phyloP scores from a whole-genome alignment of 2,329 filamentous ascomycete species.

The Fusarium temperatum region DNA sequence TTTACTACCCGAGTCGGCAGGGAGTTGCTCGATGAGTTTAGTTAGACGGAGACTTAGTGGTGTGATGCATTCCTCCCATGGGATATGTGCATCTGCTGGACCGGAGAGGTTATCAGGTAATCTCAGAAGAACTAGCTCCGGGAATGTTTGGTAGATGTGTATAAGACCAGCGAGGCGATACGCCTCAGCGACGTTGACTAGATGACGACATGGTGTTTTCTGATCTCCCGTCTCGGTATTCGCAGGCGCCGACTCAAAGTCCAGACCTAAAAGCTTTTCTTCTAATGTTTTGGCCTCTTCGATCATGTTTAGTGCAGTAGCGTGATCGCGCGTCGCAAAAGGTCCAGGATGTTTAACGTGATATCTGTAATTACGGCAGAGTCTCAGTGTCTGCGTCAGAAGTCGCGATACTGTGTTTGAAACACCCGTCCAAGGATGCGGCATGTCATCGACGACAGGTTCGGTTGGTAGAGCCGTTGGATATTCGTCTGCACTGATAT shows the following conservation, averaged over 20 bases:
- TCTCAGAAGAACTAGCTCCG: conserved; percentile 44
- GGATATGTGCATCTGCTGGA: conserved; percentile 10
- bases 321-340: conserved; percentile 22
- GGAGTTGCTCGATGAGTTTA: conserved; percentile 45
- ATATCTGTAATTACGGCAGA: conserved; percentile 49
- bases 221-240: conserved; percentile 44
- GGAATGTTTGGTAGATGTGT: conserved; percentile 53
- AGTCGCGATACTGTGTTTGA: conserved; percentile 46
- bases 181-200: conserved; percentile 49
- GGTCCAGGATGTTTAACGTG: conserved; percentile 32
- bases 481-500: conserved; percentile 20
- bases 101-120: conserved; percentile 32
- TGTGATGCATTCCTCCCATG: conserved; percentile 47
- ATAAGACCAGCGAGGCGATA: conserved; percentile 50
- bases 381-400: conserved; percentile 47
- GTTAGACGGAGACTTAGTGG: conserved; percentile 43
- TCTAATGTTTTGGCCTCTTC: conserved; percentile 46
- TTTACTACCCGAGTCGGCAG: conserved; percentile 46
- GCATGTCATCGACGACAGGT: conserved; percentile 28
- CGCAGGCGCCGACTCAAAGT: conserved; percentile 30
- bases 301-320: conserved; percentile 38
- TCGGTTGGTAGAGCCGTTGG: conserved; percentile 18
- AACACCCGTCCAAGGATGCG: conserved; percentile 52
- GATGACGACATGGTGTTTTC: conserved; percentile 41
- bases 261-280: conserved; percentile 44